These are phyloP conservation scores for Calonectria pauciramosa DNA, from an alignment of 2,329 filamentous ascomycete species.

Conservation along the genomic window DNA sequence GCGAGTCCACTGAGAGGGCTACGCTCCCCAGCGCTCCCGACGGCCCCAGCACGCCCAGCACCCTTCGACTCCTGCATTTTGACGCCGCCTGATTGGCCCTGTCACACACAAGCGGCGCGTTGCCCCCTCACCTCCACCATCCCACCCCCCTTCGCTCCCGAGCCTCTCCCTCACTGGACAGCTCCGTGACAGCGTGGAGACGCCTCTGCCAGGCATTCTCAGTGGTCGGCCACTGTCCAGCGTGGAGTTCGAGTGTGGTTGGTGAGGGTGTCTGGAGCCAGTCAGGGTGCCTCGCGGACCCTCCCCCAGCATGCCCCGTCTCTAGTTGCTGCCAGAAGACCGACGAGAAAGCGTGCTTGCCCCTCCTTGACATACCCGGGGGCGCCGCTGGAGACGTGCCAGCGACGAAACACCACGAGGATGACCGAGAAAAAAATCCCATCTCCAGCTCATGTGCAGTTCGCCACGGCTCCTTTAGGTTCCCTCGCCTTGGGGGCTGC, in stretches of 20 bases:
- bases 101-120: slow-evolving; percentile 37
- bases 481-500: not conserved
- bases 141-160: slow-evolving; percentile 26
- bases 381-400: slow-evolving; percentile 12
- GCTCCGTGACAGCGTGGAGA: slow-evolving; percentile 3
- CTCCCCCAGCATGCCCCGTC: slow-evolving; percentile 32
- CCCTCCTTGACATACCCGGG: slow-evolving; percentile 20
- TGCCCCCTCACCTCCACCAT: slow-evolving; percentile 33
- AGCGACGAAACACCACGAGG: slow-evolving; percentile 10
- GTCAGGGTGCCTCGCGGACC: slow-evolving; percentile 22
- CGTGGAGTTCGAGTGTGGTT: slow-evolving; percentile 24
- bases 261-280: slow-evolving; percentile 11
- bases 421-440: not conserved
- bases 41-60: slow-evolving; percentile 32
- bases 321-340: slow-evolving; percentile 20
- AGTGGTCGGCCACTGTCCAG: slow-evolving; percentile 14
- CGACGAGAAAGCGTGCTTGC: not conserved
- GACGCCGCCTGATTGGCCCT: slow-evolving; percentile 38
- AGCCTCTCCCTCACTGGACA: slow-evolving; percentile 21
- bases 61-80: slow-evolving; percentile 41
- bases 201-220: slow-evolving; percentile 24
- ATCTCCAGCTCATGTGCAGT: not conserved
- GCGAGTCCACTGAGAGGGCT: slow-evolving; percentile 29
- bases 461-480: not conserved
- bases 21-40: slow-evolving; percentile 34